Percentiles rank a stretch among this genome's conserved stretches.
These are phyloP conservation scores for Phaeodactylum tricornutum DNA, from an alignment of 108 stramenopile genomes.

Conservation along the genomic window DNA sequence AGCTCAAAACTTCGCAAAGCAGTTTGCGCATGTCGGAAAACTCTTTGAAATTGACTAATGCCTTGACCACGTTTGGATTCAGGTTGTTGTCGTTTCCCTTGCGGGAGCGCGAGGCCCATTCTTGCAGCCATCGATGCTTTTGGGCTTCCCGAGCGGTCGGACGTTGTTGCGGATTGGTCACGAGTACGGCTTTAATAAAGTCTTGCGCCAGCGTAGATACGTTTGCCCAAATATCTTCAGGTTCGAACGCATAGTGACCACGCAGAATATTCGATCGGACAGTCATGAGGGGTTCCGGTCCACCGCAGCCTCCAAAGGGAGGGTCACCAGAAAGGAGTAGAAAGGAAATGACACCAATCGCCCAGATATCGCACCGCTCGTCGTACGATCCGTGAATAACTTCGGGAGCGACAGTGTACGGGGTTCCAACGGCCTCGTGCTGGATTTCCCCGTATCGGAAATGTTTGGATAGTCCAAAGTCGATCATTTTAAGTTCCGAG, in stretches of 20 bases:
- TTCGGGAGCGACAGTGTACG: conserved; percentile 85
- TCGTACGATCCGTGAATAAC: conserved; percentile 78
- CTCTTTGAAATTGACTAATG: conserved; percentile 75
- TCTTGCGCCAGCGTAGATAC: conserved; percentile 76
- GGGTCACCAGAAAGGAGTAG: conserved; percentile 73
- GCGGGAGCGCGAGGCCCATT: conserved; percentile 45
- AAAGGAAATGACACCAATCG: conserved; percentile 79
- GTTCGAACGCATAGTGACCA: conserved; percentile 55
- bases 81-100: conserved; percentile 40
- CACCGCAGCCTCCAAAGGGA: conserved; percentile 81
- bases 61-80: conserved; percentile 69
- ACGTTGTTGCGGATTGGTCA: conserved; percentile 71
- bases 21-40: conserved; percentile 84
- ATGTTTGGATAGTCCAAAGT: conserved; percentile 93
- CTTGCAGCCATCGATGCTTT: conserved; percentile 73
- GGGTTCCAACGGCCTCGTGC: conserved; percentile 83
- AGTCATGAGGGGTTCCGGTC: conserved; percentile 70
- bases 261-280: conserved; percentile 65
- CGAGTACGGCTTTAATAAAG: conserved; percentile 74
- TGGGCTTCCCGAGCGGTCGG: conserved; percentile 84
- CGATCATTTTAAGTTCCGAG: conserved; percentile 91
- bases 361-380: conserved; percentile 84
- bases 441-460: conserved; percentile 79
- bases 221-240: conserved; percentile 63
- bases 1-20: conserved; percentile 79